phyloP scores from a whole-genome alignment of 2,329 filamentous ascomycete species.

The Onygenales sp. region DNA sequence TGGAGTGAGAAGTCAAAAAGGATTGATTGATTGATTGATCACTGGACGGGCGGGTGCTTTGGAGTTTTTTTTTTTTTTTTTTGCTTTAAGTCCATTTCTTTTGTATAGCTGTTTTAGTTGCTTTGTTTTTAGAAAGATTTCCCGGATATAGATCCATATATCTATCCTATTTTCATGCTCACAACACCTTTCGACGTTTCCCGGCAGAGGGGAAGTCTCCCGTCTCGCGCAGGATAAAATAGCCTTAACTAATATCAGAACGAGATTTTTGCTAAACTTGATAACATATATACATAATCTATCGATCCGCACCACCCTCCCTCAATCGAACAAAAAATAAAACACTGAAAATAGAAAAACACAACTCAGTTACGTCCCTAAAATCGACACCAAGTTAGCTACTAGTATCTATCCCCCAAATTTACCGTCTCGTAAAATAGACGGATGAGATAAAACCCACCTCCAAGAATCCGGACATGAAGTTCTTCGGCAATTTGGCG shows the following conservation, averaged over 20 bases:
- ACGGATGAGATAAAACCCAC: slow-evolving; percentile 40
- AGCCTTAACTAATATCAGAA: not conserved
- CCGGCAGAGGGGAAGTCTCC: not conserved
- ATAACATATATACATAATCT: slow-evolving; percentile 3
- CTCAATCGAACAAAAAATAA: not conserved
- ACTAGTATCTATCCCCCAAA: not conserved
- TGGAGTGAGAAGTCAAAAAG: too few species aligned
- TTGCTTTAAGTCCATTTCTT: too few species aligned
- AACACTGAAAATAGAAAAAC: not conserved
- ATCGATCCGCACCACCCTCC: slow-evolving; percentile 5
- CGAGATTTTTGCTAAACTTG: not conserved
- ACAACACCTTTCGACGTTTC: too few species aligned
- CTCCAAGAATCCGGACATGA: slow-evolving; percentile 93
- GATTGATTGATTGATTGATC: too few species aligned
- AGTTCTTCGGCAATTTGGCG: slow-evolving; percentile 70
- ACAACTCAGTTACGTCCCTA: slow-evolving; percentile 16
- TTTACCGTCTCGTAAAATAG: not conserved
- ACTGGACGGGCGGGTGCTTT: too few species aligned
- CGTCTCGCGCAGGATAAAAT: not conserved
- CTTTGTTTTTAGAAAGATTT: too few species aligned
- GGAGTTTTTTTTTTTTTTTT: too few species aligned
- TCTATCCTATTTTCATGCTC: too few species aligned
- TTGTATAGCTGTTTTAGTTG: too few species aligned
- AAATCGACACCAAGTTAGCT: not conserved
- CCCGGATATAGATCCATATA: too few species aligned